phyloP scores from a whole-genome alignment of 768 basidiomycete species.

The Tulasnella sp. region DNA sequence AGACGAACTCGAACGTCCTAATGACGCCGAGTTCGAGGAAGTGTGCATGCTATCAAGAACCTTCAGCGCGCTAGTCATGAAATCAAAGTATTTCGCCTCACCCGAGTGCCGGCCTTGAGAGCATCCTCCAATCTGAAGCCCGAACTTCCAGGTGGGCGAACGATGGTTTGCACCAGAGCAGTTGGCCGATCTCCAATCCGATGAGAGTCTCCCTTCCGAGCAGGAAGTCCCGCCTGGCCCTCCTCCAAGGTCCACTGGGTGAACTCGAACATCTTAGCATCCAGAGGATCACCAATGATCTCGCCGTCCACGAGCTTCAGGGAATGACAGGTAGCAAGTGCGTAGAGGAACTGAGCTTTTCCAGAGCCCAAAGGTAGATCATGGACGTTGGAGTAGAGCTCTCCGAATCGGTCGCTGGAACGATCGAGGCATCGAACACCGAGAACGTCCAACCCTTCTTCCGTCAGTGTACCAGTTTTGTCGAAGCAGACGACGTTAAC shows the following conservation, averaged over 20 bases:
- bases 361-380: slow-evolving; percentile 60
- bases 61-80: slow-evolving; percentile 6
- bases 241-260: slow-evolving; percentile 95
- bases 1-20: slow-evolving; percentile 92
- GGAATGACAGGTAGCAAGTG: slow-evolving; percentile 91
- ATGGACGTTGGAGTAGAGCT: slow-evolving; percentile 74
- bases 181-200: slow-evolving; percentile 45
- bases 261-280: slow-evolving; percentile 97
- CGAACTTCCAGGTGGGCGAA: slow-evolving; percentile 87
- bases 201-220: slow-evolving; percentile 31
- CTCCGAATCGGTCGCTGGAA: slow-evolving; percentile 67
- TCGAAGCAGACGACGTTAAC: slow-evolving; percentile 97
- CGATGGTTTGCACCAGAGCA: slow-evolving; percentile 90
- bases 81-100: slow-evolving; percentile 24
- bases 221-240: slow-evolving; percentile 39
- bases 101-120: slow-evolving; percentile 69
- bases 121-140: slow-evolving; percentile 91
- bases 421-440: slow-evolving; percentile 83
- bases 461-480: slow-evolving; percentile 97
- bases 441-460: slow-evolving; percentile 94
- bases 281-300: slow-evolving; percentile 89
- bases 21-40: slow-evolving; percentile 97
- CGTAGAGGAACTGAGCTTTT: slow-evolving; percentile 81
- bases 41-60: slow-evolving; percentile 66
- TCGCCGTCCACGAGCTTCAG: slow-evolving; percentile 81